Conservation (phyloP, 148 eudicot genomes). For the Beta vulgaris region DNA sequence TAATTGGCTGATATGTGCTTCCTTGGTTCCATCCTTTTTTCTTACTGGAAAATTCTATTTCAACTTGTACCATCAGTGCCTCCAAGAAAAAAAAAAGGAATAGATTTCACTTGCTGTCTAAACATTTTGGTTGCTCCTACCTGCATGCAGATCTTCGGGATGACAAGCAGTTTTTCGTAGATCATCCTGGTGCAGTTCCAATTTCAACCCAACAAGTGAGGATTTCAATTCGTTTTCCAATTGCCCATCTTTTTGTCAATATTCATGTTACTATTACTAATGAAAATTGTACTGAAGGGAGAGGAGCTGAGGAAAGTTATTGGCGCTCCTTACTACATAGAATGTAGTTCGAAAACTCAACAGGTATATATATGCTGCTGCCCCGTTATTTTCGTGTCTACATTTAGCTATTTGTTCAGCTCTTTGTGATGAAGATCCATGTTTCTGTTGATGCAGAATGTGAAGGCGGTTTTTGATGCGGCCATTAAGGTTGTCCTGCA, state of each 20-base stretch:
- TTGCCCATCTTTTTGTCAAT: not conserved
- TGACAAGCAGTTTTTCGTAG: constrained; percentile 70
- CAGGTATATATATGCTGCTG: constrained; percentile 37
- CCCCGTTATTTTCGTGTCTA: not conserved
- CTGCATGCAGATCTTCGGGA: constrained; percentile 68
- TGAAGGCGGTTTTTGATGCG: constrained; percentile 73
- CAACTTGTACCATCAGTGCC: not conserved
- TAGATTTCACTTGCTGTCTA: not conserved
- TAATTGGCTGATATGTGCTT: not conserved
- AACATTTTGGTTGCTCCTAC: not conserved
- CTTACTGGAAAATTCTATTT: not conserved
- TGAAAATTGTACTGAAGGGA: constrained; percentile 39
- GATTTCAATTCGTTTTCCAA: not conserved
- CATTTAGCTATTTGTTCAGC: not conserved
- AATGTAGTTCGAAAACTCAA: constrained; percentile 84
- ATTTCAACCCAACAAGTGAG: constrained; percentile 71
- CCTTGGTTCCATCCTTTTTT: not conserved
- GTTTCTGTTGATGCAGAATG: constrained; percentile 45
- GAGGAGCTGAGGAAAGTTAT: constrained; percentile 72
- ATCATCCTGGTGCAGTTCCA: constrained; percentile 81
- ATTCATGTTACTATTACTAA: not conserved
- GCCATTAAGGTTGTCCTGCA: constrained; percentile 68
- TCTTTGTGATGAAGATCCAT: not conserved
- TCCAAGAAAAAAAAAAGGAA: not conserved
- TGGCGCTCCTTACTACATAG: constrained; percentile 69